Evolutionary conservation across 768 basidiomycete species (phyloP), one percentile per base, ranked within the genome.

Genomic region (Sarcomyxa edulis): DNA sequence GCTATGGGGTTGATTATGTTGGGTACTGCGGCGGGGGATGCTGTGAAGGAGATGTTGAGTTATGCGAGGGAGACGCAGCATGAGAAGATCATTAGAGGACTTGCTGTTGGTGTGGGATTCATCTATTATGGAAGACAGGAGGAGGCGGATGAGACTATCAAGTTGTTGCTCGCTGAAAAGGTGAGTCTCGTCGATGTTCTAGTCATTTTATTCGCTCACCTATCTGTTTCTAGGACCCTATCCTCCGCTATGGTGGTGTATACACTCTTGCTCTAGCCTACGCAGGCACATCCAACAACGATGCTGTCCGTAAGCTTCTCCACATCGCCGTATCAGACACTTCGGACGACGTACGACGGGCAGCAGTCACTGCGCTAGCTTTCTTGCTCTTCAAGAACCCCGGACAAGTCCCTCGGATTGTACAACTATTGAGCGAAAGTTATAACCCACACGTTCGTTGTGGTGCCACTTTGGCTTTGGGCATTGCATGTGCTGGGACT

Each of bases 371-470:
- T 9, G 82, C 90, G 9, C 74, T 99, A 28, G 92, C 96, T 1
- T 98, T 99, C 69, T 69, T 99, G 40, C 75, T 99, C 20, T 99
- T 95, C 77, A 92, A 97, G 65, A 96, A 88, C 58, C 94, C 96
- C 9, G 76, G 78, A 9, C 94, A 97, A 66, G 94, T 99, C 2
- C 96, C 96, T 14, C 74, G 96, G 31, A 89, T 98, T 43, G 96
- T 99, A 5, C 96, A 99, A 57, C 75, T 99, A 11, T 68, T 99
- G 36, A 92, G 90, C 47, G 96, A 99, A 68, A 95, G 92, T 52
- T 99, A 99, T 62, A 99, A 98, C 56, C 96, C 96, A 10, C 95
- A 98, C 57, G 96, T 99, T 16, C 78, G 96, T 29, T 97, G 95
- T 46, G 95, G 95, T 48, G 93, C 94, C 20, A 96, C 95, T 4